phyloP scores from a whole-genome alignment of 2,329 filamentous ascomycete genomes.

The Didymosphaeria variabile region DNA sequence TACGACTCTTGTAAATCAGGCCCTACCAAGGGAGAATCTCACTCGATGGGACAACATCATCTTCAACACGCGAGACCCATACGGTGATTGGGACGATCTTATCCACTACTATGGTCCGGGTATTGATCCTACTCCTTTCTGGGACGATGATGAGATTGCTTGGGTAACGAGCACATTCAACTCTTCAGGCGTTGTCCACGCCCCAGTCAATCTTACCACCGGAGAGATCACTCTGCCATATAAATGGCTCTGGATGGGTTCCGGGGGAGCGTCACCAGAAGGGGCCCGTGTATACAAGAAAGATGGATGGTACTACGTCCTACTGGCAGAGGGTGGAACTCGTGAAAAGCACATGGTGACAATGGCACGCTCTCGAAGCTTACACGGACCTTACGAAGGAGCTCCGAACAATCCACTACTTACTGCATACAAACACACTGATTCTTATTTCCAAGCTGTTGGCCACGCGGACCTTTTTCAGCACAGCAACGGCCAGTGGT shows the following conservation, averaged over 20 bases:
- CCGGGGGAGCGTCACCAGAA: conserved; percentile 33
- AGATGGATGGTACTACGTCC: conserved; percentile 43
- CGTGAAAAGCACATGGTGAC: conserved; percentile 46
- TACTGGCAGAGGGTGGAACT: conserved; percentile 51
- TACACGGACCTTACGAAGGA: conserved; percentile 49
- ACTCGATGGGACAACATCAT: conserved; percentile 28
- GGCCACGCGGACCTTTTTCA: conserved; percentile 40
- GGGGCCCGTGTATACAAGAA: conserved; percentile 52
- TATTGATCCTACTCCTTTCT: conserved; percentile 64
- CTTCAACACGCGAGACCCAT: conserved; percentile 50
- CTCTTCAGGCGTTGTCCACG: conserved; percentile 1
- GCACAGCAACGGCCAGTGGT: conserved; percentile 34
- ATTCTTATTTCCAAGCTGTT: conserved; percentile 49
- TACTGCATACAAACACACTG: conserved; percentile 45
- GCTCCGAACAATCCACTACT: conserved; percentile 51
- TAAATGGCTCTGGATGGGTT: conserved; percentile 44
- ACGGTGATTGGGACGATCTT: conserved; percentile 58
- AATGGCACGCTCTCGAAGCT: conserved; percentile 46
- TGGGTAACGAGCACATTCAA: not conserved
- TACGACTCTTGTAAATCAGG: not conserved
- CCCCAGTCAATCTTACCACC: conserved; percentile 35
- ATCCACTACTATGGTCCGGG: conserved; percentile 59
- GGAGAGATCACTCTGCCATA: conserved; percentile 25
- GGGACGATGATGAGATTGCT: conserved; percentile 59
- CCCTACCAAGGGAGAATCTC: conserved; percentile 50